These are phyloP conservation scores for Fraxinus angustifolia DNA, from an alignment of 305 asterid species.

Conservation along the genomic window DNA sequence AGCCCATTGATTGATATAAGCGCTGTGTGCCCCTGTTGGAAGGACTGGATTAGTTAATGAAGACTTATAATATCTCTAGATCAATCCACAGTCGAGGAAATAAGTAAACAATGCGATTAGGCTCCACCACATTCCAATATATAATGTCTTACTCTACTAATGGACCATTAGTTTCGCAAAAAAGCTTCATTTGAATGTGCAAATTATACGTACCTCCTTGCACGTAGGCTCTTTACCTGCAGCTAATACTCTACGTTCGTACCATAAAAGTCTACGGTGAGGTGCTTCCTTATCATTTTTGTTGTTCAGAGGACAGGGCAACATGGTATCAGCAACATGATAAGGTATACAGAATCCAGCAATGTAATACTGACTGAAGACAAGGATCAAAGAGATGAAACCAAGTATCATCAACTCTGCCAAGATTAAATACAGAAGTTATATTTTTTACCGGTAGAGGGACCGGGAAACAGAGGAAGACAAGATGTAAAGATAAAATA, in stretches of 20 bases:
- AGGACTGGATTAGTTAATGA: neutral
- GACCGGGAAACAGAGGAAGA: neutral
- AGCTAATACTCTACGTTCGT: slow-evolving; percentile 61
- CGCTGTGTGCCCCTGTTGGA: slow-evolving; percentile 43
- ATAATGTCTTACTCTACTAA: neutral
- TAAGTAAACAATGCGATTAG: neutral
- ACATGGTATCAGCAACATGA: slow-evolving; percentile 52
- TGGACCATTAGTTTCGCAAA: neutral
- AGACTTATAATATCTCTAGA: neutral
- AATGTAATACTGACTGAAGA: slow-evolving; percentile 70
- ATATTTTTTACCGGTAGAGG: neutral
- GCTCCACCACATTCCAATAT: neutral
- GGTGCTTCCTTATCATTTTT: slow-evolving; percentile 24
- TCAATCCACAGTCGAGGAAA: neutral
- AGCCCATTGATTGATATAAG: slow-evolving; percentile 56
- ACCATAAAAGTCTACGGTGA: slow-evolving; percentile 49
- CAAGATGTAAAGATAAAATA: slow-evolving; percentile 12
- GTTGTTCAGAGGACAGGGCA: slow-evolving; percentile 46
- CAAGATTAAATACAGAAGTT: slow-evolving; percentile 22
- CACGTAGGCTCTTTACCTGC: slow-evolving; percentile 30
- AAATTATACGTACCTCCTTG: slow-evolving; percentile 35
- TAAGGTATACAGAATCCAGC: slow-evolving; percentile 62
- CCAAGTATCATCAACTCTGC: slow-evolving; percentile 75
- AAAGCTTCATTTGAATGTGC: neutral
- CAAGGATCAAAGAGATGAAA: slow-evolving; percentile 63